These are phyloP conservation scores for Cicer judaicum DNA, from an alignment of 306 rosid genomes.

Conservation along the genomic window DNA sequence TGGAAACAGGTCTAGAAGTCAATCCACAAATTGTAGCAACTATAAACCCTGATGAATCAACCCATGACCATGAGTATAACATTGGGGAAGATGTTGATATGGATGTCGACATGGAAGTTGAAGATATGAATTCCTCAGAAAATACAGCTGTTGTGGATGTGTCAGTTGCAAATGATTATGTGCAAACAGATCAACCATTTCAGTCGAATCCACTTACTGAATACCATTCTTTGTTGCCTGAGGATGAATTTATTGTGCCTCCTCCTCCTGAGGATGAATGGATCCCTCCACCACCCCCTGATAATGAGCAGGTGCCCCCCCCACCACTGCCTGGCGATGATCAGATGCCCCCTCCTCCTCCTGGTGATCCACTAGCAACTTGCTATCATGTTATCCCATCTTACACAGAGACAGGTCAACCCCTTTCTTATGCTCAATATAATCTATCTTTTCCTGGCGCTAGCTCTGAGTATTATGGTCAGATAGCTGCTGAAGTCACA, in stretches of 20 bases:
- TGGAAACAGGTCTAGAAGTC: slow-evolving; percentile 43
- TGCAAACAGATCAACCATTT: slow-evolving; percentile 50
- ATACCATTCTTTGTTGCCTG: slow-evolving; percentile 44
- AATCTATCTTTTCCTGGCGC: slow-evolving; percentile 62
- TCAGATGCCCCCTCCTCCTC: slow-evolving; percentile 81
- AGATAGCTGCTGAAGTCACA: slow-evolving; percentile 56
- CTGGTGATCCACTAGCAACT: slow-evolving; percentile 73
- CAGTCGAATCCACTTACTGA: slow-evolving; percentile 47
- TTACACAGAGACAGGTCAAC: slow-evolving; percentile 64
- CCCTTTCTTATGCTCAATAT: slow-evolving; percentile 64
- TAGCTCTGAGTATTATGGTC: slow-evolving; percentile 69
- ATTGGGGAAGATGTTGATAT: slow-evolving; percentile 84
- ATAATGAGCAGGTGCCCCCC: slow-evolving; percentile 82
- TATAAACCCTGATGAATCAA: slow-evolving; percentile 51
- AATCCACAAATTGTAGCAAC: slow-evolving; percentile 52
- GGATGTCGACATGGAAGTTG: slow-evolving; percentile 99
- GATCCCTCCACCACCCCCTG: slow-evolving; percentile 99
- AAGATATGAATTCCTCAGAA: slow-evolving; percentile 64
- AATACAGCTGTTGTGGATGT: slow-evolving; percentile 42
- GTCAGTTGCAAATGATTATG: slow-evolving; percentile 43
- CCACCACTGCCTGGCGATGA: slow-evolving; percentile 90
- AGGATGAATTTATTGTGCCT: slow-evolving; percentile 60
- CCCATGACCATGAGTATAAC: slow-evolving; percentile 45
- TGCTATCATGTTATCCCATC: slow-evolving; percentile 59
- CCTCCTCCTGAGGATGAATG: slow-evolving; percentile 95